Conservation (phyloP, 129 eudicot species). For the Flaveria ramosissima region DNA sequence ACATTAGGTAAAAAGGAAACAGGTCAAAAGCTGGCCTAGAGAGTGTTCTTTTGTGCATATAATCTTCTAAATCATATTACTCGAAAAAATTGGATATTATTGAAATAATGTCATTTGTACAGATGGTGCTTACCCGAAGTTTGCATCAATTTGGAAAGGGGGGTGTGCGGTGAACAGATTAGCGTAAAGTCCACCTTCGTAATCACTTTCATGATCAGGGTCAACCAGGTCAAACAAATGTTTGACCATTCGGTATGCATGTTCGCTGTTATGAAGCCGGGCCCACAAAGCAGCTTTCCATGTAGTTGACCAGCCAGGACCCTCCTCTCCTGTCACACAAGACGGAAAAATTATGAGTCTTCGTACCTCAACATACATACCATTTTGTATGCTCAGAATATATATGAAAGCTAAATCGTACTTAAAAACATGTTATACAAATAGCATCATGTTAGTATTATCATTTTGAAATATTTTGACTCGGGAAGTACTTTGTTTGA, state of each 20-base stretch:
- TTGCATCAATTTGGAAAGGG: conserved; percentile 95
- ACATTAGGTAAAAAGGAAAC: neutral
- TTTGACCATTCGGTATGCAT: conserved; percentile 84
- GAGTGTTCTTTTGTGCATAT: neutral
- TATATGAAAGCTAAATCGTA: neutral
- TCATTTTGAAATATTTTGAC: neutral
- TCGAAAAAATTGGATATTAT: neutral
- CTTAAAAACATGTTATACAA: conserved; percentile 3
- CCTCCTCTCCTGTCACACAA: conserved; percentile 67
- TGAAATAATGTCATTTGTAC: conserved; percentile 2
- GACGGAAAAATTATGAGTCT: neutral
- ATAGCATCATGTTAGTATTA: conserved; percentile 9
- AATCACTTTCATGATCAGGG: conserved; percentile 62
- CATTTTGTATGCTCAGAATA: neutral
- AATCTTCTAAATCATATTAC: neutral
- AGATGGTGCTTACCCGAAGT: conserved; percentile 65
- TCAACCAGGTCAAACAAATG: conserved; percentile 85
- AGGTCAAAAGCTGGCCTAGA: neutral
- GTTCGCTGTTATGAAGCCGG: conserved; percentile 67
- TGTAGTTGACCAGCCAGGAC: conserved; percentile 97
- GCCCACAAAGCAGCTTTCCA: conserved; percentile 96
- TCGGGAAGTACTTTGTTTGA: neutral
- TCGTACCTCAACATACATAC: neutral
- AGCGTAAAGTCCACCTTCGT: conserved; percentile 85
- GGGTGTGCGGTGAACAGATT: conserved; percentile 91